Evolutionary conservation across 306 rosid species (phyloP).

Genomic region (Hippophae tibetana): DNA sequence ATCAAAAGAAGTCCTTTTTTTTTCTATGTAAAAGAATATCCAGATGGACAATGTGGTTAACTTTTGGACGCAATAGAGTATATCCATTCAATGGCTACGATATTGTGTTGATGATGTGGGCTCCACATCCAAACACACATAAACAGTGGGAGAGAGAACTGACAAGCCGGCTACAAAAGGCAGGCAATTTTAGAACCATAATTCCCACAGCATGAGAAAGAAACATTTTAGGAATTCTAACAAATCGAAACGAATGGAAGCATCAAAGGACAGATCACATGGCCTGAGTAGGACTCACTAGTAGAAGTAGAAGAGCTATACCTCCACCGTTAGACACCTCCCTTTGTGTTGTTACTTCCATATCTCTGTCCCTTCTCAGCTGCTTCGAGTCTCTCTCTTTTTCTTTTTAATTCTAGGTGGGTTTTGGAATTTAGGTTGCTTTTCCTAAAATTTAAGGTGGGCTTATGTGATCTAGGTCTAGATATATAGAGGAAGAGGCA

Average conservation of each 20-base stretch:
- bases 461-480: slow-evolving; percentile 15
- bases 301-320: slow-evolving; percentile 17
- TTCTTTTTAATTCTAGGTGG: background rate
- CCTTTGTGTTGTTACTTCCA: slow-evolving; percentile 3
- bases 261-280: slow-evolving; percentile 15
- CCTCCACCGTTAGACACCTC: slow-evolving; percentile 8
- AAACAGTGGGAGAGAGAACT: background rate
- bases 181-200: background rate
- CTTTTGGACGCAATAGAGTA: background rate
- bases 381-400: background rate
- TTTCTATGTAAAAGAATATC: too few species aligned
- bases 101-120: slow-evolving; percentile 18
- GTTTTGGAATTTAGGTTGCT: slow-evolving; percentile 8
- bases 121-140: slow-evolving; percentile 7
- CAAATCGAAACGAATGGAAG: background rate
- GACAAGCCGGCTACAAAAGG: background rate
- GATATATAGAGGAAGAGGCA: background rate
- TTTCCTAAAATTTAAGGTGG: background rate
- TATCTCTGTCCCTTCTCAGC: slow-evolving; percentile 4
- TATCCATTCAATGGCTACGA: slow-evolving; percentile 20
- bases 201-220: slow-evolving; percentile 29
- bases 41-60: slow-evolving; percentile 10
- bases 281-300: background rate
- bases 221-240: slow-evolving; percentile 1
- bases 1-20: too few species aligned